Evolutionary conservation across 2,329 filamentous ascomycete species (phyloP).

Genomic region (Venturia carpophila): DNA sequence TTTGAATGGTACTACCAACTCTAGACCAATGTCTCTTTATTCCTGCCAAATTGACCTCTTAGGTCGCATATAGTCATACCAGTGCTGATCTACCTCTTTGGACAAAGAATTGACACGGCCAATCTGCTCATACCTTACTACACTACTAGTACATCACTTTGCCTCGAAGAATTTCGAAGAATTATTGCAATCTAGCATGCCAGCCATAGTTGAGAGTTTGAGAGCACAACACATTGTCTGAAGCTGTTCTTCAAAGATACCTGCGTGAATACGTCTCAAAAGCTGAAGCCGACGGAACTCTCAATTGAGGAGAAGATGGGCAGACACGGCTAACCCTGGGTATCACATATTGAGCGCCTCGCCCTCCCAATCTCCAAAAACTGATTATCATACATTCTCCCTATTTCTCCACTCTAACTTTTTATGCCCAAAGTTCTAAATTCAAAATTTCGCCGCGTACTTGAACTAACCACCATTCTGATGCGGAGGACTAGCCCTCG

Average conservation of each 20-base stretch:
- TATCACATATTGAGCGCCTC: slow-evolving; percentile 10
- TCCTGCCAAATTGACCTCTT: too few species aligned
- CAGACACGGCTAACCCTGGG: slow-evolving; percentile 5
- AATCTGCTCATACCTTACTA: too few species aligned
- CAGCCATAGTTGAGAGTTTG: too few species aligned
- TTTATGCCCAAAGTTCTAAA: neutral
- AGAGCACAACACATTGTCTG: too few species aligned
- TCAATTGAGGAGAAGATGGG: neutral
- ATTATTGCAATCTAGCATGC: too few species aligned
- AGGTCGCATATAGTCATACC: too few species aligned
- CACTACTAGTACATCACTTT: too few species aligned
- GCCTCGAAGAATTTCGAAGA: too few species aligned
- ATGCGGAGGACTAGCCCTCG: neutral
- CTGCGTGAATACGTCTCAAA: neutral
- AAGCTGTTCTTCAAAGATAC: neutral
- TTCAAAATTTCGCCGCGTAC: neutral
- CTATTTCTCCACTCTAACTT: neutral
- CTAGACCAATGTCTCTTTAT: too few species aligned
- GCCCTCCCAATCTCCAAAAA: neutral
- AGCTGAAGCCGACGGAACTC: neutral
- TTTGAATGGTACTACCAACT: too few species aligned
- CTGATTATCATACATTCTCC: neutral
- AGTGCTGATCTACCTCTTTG: too few species aligned
- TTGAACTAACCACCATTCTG: neutral
- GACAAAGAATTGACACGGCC: too few species aligned